A percentile compares a stretch with the other conserved stretches of the same genome.
Evolutionary conservation across 371 early-diverging fungal genomes (phyloP).

Genomic region (Basidiobolus meristosporus): DNA sequence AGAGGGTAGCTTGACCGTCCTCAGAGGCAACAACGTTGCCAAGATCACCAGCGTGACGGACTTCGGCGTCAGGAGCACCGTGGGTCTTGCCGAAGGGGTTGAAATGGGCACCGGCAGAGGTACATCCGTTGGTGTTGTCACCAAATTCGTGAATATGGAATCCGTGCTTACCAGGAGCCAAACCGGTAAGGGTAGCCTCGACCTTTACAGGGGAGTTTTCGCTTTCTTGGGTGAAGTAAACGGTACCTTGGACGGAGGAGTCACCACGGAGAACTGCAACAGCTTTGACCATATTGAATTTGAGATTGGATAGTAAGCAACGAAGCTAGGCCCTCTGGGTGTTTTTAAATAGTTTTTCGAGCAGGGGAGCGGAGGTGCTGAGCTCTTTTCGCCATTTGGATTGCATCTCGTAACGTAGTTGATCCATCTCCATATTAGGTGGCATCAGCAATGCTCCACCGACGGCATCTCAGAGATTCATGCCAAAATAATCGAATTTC

Average conservation of each 20-base stretch:
- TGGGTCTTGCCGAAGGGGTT: slow-evolving; percentile 62
- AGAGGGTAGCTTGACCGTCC: slow-evolving; percentile 26
- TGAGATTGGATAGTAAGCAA: background rate
- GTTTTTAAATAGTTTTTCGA: no score
- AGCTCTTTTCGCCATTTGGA: no score
- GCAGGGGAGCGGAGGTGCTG: no score
- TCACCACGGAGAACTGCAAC: slow-evolving; percentile 34
- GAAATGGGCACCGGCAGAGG: slow-evolving; percentile 55
- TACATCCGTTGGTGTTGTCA: slow-evolving; percentile 61
- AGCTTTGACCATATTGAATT: slow-evolving; percentile 36
- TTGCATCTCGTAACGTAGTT: no score
- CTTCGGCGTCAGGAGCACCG: slow-evolving; percentile 40
- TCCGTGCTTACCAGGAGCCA: slow-evolving; percentile 63
- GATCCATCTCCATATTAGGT: no score
- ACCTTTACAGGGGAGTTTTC: slow-evolving; percentile 27
- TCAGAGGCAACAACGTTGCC: slow-evolving; percentile 49
- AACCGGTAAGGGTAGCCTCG: slow-evolving; percentile 30
- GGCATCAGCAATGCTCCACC: no score
- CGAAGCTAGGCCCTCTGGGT: no score
- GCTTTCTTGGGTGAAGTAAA: slow-evolving; percentile 42
- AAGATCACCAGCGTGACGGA: slow-evolving; percentile 75
- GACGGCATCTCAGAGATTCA: no score
- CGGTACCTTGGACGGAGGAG: slow-evolving; percentile 34
- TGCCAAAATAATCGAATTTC: no score
- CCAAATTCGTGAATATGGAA: slow-evolving; percentile 71